A percentile compares a stretch with the other conserved stretches of the same genome.
Evolutionary conservation across 2,329 filamentous ascomycete species (phyloP).

Genomic region (Ceratocystis ficicola): DNA sequence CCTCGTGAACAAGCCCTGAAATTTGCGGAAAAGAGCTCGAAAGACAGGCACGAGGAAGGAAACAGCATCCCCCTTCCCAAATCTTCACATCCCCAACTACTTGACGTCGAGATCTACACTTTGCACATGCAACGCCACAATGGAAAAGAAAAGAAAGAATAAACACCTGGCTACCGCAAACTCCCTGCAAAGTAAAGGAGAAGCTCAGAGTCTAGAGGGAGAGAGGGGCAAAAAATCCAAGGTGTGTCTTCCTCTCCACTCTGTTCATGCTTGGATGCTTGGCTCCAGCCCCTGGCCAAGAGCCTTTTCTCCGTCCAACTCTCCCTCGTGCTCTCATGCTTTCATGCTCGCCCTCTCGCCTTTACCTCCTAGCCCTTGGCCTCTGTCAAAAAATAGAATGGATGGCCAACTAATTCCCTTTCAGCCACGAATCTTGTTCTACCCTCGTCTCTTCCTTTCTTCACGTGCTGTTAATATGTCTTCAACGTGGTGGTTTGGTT

Average conservation of each 20-base stretch:
- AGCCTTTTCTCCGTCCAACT: neutral
- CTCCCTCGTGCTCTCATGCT: neutral
- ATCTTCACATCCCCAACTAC: neutral
- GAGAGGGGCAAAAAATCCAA: neutral
- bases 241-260: neutral
- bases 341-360: conserved; percentile 1
- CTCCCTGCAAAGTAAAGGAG: neutral
- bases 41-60: neutral
- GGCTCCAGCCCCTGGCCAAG: neutral
- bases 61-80: no score
- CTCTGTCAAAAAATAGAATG: neutral
- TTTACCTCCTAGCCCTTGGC: neutral
- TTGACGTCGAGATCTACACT: conserved; percentile 1
- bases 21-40: neutral
- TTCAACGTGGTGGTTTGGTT: neutral
- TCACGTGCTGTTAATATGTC: neutral
- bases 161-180: neutral
- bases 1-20: neutral
- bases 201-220: neutral
- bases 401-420: neutral
- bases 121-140: neutral
- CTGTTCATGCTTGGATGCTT: neutral
- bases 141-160: neutral
- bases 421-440: neutral
- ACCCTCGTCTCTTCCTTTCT: neutral